These are phyloP conservation scores for Pedinophyceae sp. DNA, from an alignment of 139 green algal species.

Conservation along the genomic window DNA sequence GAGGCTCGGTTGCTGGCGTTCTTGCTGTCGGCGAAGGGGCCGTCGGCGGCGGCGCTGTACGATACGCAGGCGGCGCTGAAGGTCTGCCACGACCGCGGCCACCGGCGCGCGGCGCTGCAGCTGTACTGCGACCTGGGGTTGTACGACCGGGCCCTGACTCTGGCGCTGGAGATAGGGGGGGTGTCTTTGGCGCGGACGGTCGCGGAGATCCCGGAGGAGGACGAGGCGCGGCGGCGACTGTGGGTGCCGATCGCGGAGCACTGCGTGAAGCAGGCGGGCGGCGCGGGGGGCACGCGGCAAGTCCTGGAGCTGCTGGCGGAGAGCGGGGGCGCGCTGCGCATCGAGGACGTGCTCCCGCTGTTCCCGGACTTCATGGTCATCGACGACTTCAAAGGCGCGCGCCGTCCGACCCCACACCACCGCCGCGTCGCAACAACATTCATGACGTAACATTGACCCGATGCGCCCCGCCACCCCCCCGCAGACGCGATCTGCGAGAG, in stretches of 20 bases:
- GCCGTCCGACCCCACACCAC: not conserved
- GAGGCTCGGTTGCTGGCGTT: conserved; percentile 23
- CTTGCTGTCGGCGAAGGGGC: conserved; percentile 21
- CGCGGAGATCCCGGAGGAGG: conserved; percentile 34
- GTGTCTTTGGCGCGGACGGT: conserved; percentile 39
- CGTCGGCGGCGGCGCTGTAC: conserved; percentile 51
- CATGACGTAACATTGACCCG: too few relatives aligned
- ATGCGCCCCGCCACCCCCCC: not conserved
- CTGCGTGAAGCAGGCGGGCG: conserved; percentile 44
- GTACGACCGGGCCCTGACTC: conserved; percentile 58
- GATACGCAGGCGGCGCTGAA: conserved; percentile 70
- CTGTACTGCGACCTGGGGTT: conserved; percentile 63
- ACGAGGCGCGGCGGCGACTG: conserved; percentile 46
- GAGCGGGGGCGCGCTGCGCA: conserved; percentile 55
- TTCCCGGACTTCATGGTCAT: conserved; percentile 94
- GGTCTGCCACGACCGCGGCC: conserved; percentile 35
- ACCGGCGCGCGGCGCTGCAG: conserved; percentile 43
- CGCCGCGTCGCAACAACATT: too few relatives aligned
- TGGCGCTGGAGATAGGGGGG: conserved; percentile 37
- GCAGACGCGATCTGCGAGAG: conserved; percentile 53
- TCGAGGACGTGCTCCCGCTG: conserved; percentile 92
- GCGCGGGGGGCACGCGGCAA: too few relatives aligned
- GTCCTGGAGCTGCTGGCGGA: conserved; percentile 11
- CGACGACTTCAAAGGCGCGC: conserved; percentile 90
- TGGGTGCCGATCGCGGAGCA: conserved; percentile 76